These are phyloP conservation scores for Penicillium simplicissimum DNA, from an alignment of 495 filamentous ascomycete species.

Conservation along the genomic window DNA sequence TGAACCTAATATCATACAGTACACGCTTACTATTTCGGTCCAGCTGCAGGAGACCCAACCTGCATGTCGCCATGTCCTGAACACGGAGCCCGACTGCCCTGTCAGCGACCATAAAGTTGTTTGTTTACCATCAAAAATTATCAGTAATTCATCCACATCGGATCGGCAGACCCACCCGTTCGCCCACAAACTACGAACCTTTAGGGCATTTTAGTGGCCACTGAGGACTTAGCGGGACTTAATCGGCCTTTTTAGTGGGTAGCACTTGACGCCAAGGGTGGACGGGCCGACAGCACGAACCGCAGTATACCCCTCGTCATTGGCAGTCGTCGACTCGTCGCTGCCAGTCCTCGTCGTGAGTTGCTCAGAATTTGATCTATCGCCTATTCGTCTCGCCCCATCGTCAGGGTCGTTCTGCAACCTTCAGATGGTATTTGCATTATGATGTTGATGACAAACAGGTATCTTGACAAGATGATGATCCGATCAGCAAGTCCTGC, in stretches of 20 bases:
- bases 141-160: not conserved
- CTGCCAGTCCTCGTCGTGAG: conserved; percentile 24
- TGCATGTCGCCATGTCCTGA: not conserved
- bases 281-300: conserved; percentile 17
- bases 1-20: conserved; percentile 2
- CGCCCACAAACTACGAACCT: conserved; percentile 25
- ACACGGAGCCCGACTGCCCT: not conserved
- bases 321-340: conserved; percentile 6
- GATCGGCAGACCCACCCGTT: conserved; percentile 34
- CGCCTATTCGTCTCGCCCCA: not conserved
- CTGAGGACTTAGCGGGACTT: not conserved
- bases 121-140: not conserved
- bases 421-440: not conserved
- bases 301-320: conserved; percentile 15
- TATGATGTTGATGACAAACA: not conserved
- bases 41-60: not conserved
- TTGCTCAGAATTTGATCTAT: conserved; percentile 27
- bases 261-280: not conserved
- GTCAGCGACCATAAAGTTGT: not conserved
- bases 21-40: conserved; percentile 1
- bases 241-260: not conserved
- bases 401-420: no score
- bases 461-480: not conserved
- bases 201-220: conserved; percentile 2
- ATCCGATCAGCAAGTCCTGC: no score